These are phyloP conservation scores for Pisolithus marmoratus DNA, from an alignment of 768 basidiomycete species.

Conservation along the genomic window DNA sequence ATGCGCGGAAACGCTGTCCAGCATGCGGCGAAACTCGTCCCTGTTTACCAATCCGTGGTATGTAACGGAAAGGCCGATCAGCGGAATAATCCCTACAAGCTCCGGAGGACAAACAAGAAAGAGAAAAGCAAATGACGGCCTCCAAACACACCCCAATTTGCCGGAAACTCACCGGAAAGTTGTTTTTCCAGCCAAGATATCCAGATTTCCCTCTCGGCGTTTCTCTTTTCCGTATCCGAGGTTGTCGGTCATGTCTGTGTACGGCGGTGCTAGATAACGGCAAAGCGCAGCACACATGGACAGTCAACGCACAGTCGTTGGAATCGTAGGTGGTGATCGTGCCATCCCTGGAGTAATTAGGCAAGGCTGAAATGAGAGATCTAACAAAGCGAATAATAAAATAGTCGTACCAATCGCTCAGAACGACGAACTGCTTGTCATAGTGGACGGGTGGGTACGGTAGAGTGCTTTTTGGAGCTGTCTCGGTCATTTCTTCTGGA, in stretches of 20 bases:
- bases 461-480: constrained; percentile 47
- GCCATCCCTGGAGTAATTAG: constrained; percentile 58
- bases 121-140: too few relatives aligned
- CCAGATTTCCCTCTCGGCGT: constrained; percentile 41
- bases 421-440: constrained; percentile 58
- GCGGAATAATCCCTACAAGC: not conserved
- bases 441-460: constrained; percentile 80
- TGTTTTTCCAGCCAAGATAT: constrained; percentile 57
- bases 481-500: not conserved
- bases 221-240: constrained; percentile 47
- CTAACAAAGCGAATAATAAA: not conserved
- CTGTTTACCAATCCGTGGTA: constrained; percentile 36
- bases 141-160: too few relatives aligned
- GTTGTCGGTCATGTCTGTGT: constrained; percentile 79
- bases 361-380: not conserved
- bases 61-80: not conserved
- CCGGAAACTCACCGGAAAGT: constrained; percentile 55
- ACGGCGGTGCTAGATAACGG: not conserved
- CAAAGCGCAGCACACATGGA: not conserved
- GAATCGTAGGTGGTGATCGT: constrained; percentile 92
- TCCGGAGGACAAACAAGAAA: not conserved
- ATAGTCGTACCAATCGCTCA: constrained; percentile 81
- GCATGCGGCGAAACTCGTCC: constrained; percentile 85
- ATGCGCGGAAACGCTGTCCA: constrained; percentile 68
- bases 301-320: constrained; percentile 71